A percentile compares a stretch with the other conserved stretches of the same genome.
phyloP scores from a whole-genome alignment of 2,329 filamentous ascomycete genomes.

The Zasmidium citrigriseum region DNA sequence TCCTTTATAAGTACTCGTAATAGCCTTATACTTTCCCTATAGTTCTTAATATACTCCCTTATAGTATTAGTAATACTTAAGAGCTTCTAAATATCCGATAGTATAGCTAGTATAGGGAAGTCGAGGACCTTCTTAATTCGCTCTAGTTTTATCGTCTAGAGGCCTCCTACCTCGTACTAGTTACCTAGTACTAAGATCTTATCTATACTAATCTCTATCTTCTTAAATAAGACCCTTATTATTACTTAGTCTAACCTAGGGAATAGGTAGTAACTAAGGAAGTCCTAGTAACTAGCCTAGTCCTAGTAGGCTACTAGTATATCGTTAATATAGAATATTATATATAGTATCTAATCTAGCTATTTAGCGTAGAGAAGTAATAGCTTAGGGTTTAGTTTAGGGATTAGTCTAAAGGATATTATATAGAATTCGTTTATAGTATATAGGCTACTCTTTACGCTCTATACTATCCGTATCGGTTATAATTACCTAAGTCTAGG shows the following conservation, averaged over 20 bases:
- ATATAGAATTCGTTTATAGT: not conserved
- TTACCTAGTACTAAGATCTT: not conserved
- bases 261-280: not conserved
- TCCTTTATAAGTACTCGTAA: too few relatives aligned
- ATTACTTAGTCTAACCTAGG: not conserved
- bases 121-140: not conserved
- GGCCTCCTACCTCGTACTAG: not conserved
- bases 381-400: not conserved
- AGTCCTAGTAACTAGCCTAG: not conserved
- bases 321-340: not conserved
- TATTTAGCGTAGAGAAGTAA: not conserved
- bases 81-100: not conserved
- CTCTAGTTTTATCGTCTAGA: not conserved
- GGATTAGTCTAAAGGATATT: not conserved
- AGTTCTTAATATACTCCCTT: too few relatives aligned
- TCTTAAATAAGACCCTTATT: not conserved
- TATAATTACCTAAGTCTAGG: not conserved
- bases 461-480: not conserved
- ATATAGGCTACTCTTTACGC: not conserved
- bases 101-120: not conserved
- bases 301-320: not conserved
- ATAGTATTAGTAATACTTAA: too few relatives aligned
- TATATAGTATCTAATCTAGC: not conserved
- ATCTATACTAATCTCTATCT: not conserved
- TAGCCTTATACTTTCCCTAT: too few relatives aligned